A percentile compares a stretch with the other conserved stretches of the same genome.
phyloP scores from a whole-genome alignment of 2,329 filamentous ascomycete species.

The Cordyceps militaris region DNA sequence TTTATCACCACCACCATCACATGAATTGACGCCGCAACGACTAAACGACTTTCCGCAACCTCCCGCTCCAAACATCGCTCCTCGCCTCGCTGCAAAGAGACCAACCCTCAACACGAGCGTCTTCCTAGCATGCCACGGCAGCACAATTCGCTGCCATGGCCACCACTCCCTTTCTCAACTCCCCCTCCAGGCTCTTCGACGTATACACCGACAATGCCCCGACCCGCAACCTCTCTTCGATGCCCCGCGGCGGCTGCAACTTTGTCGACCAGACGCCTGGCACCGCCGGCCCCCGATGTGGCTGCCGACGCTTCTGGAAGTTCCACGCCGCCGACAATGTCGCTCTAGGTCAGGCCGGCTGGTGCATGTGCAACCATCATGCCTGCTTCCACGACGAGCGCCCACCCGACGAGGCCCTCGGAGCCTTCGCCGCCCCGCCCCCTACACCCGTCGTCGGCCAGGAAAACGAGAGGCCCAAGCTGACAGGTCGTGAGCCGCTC shows the following conservation, averaged over 20 bases:
- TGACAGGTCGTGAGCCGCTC: slow-evolving; percentile 40
- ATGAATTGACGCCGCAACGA: slow-evolving; percentile 1
- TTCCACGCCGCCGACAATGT: slow-evolving; percentile 30
- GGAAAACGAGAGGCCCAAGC: slow-evolving; percentile 45
- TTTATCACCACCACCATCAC: not conserved
- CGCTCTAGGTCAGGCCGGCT: slow-evolving; percentile 37
- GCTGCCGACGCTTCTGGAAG: slow-evolving; percentile 56
- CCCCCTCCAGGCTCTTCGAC: slow-evolving; percentile 43
- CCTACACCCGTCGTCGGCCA: slow-evolving; percentile 31
- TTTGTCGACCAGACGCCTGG: slow-evolving; percentile 48
- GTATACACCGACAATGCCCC: slow-evolving; percentile 43
- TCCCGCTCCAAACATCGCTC: not conserved
- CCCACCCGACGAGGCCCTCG: slow-evolving; percentile 16
- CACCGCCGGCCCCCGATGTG: slow-evolving; percentile 46
- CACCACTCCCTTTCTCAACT: slow-evolving; percentile 37
- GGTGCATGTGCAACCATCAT: slow-evolving; percentile 58
- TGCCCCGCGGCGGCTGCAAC: slow-evolving; percentile 51
- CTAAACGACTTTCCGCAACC: not conserved
- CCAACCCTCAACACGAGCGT: not conserved
- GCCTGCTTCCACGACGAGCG: slow-evolving; percentile 54
- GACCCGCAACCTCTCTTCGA: slow-evolving; percentile 23
- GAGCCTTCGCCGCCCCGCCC: slow-evolving; percentile 13
- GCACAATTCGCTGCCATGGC: slow-evolving; percentile 45
- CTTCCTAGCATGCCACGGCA: slow-evolving; percentile 10
- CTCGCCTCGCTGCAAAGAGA: not conserved